phyloP scores from a whole-genome alignment of 2,329 filamentous ascomycete genomes.

The Tolypocladium amazonense region DNA sequence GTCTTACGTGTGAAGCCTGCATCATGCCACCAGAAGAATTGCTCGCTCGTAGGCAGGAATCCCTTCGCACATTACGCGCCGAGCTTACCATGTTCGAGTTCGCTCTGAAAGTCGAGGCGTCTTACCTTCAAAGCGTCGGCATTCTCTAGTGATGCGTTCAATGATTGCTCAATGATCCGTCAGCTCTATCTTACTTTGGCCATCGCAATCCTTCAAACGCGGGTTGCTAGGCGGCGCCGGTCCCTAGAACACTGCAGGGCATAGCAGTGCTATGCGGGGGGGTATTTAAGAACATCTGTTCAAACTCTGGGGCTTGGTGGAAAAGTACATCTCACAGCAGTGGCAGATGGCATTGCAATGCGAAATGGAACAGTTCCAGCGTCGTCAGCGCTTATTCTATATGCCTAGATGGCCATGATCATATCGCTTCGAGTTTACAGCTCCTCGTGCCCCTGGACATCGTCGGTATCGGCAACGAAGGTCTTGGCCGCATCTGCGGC shows the following conservation, averaged over 20 bases:
- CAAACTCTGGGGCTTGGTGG: background rate
- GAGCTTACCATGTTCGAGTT: constrained; percentile 11
- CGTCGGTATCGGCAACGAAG: constrained; percentile 42
- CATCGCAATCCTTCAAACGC: constrained; percentile 16
- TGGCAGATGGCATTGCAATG: background rate
- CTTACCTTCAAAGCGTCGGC: constrained; percentile 11
- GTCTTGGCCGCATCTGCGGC: constrained; percentile 31
- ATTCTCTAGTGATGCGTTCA: background rate
- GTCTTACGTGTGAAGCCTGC: too few relatives aligned
- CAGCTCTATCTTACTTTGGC: background rate
- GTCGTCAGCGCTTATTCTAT: background rate
- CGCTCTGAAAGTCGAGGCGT: constrained; percentile 26
- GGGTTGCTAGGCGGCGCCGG: background rate
- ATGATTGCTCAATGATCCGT: constrained; percentile 4
- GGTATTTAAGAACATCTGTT: background rate
- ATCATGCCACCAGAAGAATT: too few relatives aligned
- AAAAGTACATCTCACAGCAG: background rate
- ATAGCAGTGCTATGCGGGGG: background rate
- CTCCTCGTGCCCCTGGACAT: constrained; percentile 48
- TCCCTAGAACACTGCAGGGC: background rate
- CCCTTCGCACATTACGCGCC: background rate
- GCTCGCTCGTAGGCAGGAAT: too few relatives aligned
- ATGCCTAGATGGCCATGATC: background rate
- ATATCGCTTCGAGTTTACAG: constrained; percentile 28
- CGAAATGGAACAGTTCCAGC: background rate